Base-by-base conservation (phyloP, 73 alveolate genomes). In the Paramecium tetraurelia region DNA sequence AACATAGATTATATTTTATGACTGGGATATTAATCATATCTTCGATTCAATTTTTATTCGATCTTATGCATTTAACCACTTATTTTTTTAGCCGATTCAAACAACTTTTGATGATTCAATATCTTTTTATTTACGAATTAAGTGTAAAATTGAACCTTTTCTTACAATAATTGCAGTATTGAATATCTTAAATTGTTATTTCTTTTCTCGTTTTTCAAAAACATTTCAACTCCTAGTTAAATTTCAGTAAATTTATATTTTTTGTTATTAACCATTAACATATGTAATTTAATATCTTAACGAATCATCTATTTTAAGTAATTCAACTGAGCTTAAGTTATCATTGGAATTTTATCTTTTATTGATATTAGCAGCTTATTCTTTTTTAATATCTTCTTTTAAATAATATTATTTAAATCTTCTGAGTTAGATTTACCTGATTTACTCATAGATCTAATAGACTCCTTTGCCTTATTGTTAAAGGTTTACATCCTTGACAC, bases 1-100 rank as follows among this genome's bases (percentile, higher is more conserved):
- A 46, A 18, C 1, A 20, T 24, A 31, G 90, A 80, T 43, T 80
- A 44, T 44, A 80, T 44, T 80, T 80, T 80, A 10, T 80, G 46
- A 80, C 90, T 80, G 0, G 90, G 90, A 80, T 38, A 80, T 53
- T 53, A 14, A 29, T 38, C 31, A 72, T 72, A 72, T 72, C 40
- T 20, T 72, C n/a, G 9, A 12, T 31, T 27, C 5, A 63, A 14
- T 10, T 27, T 33, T 27, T 27, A 63, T 63, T 63, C 84, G 11
- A 63, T 63, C 0, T 33, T 27, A 63, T 63, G 7, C 41, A 63
- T 31, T 63, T 1, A 31, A 14, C 50, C 24, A 27, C 84, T 63
- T 27, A 63, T 11, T 63, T 63, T 63, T 7, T 31, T 63, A 33
- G 84, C 41, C 0, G 41, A 63, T 7, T 63, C 84, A 63, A 63